Evolutionary conservation across 2,329 filamentous ascomycete genomes (phyloP), one percentile per base, ranked within the genome.

Genomic region (Botrytis fragariae): DNA sequence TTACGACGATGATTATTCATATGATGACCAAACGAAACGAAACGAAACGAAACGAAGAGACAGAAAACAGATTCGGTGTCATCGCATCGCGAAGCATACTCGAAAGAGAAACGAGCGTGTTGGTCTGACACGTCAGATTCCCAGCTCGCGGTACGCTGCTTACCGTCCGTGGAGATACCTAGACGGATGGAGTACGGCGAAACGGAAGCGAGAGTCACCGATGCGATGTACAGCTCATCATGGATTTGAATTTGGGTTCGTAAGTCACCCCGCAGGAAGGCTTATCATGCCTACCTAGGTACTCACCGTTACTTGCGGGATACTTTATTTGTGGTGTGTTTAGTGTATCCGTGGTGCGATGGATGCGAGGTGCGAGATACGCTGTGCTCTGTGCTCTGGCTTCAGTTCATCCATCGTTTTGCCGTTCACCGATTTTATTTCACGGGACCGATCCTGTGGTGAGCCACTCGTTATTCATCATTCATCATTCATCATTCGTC

Each of bases 51-150:
- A 32, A 35, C 10, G 12, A 25, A 60, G 9, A 16, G 42, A 18
- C 18, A 18, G 16, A 44, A 37, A 5, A 8, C 32, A 12, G 1
- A 51, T 51, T 51, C 22, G 63, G 7, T 51, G 63, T 14, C 44
- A n/a, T 67, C 44, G 14, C 44, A 16, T 51, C 44, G 44, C 63
- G 35, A 45, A n/a, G 9, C 29, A 35, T n/a, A 39, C 59, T 61
- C 25, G n/a, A 54, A 54, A 14, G 48, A 54, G 48, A n/a, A n/a
- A 54, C 10, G 48, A n/a, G 35, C 29, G 25, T 44, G 32, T 22
- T 32, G 20, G 22, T 14, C 32, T 67, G 63, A 67, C 63, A 67
- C 63, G 63, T 67, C 63, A 67, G 63, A 45, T 18, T 25, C 12
- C 6, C 59, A 60, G 59, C 59, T 61, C 32, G 59, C 16, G 7